Percentiles rank a stretch among this genome's conserved stretches.
Conservation (phyloP, 163 green algal genomes). For the Trebouxiophyceae sp. region DNA sequence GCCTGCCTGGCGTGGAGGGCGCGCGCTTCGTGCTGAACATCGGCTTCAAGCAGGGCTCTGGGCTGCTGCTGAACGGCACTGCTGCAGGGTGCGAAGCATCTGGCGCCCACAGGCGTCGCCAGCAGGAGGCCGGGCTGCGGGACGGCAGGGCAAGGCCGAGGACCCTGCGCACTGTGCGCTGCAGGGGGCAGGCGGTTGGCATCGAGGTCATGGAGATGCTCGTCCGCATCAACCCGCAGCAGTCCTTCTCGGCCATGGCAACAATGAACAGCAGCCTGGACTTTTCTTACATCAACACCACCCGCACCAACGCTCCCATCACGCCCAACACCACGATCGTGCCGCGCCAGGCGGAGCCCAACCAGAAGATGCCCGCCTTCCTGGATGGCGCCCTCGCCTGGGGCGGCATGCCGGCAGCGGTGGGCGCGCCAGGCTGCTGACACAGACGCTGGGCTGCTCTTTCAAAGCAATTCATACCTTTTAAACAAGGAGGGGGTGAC, state of each 20-base stretch:
- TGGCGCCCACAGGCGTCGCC: no score
- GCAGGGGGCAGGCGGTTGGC: no score
- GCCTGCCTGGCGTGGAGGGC: slow-evolving; percentile 10
- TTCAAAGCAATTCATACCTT: no score
- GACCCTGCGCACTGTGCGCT: no score
- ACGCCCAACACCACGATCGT: slow-evolving; percentile 26
- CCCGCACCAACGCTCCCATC: neutral
- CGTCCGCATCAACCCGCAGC: slow-evolving; percentile 17
- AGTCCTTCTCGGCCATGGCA: slow-evolving; percentile 18
- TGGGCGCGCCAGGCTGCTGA: no score
- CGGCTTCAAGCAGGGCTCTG: slow-evolving; percentile 15
- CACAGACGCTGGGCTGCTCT: no score
- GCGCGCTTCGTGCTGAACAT: slow-evolving; percentile 34
- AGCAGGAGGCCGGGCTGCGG: no score
- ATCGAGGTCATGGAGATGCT: slow-evolving; percentile 16
- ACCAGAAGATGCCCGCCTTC: slow-evolving; percentile 33
- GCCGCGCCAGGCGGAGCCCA: slow-evolving; percentile 26
- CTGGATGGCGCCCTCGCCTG: slow-evolving; percentile 30
- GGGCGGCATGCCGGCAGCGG: slow-evolving; percentile 19
- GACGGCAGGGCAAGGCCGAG: no score
- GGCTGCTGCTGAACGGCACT: slow-evolving; percentile 14
- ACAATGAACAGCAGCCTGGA: slow-evolving; percentile 27
- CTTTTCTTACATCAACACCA: slow-evolving; percentile 36
- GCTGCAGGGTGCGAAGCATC: no score
- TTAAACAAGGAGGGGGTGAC: no score